phyloP scores from a whole-genome alignment of 768 basidiomycete genomes.

The Pisolithus microcarpus region DNA sequence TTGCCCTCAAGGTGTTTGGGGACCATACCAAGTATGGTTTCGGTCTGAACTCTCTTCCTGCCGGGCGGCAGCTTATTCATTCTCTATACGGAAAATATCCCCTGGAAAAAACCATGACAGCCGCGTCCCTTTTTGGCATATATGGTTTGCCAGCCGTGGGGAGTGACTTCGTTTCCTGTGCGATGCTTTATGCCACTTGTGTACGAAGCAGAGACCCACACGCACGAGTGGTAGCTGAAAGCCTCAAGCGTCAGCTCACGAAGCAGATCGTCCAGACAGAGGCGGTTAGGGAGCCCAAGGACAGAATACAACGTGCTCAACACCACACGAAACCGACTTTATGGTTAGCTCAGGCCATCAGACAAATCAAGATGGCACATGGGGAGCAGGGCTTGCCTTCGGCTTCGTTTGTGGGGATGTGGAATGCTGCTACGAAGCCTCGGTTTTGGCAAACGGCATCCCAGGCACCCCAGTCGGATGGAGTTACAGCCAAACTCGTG shows the following conservation, averaged over 20 bases:
- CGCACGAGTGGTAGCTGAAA: slow-evolving; percentile 33
- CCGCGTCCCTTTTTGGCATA: slow-evolving; percentile 46
- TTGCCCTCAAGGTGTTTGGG: slow-evolving; percentile 56
- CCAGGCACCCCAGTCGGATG: not conserved
- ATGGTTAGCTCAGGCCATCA: slow-evolving; percentile 33
- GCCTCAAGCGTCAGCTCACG: slow-evolving; percentile 37
- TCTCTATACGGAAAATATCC: slow-evolving; percentile 43
- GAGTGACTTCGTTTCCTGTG: slow-evolving; percentile 48
- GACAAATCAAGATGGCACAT: slow-evolving; percentile 29
- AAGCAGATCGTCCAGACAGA: slow-evolving; percentile 19
- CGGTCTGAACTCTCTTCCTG: slow-evolving; percentile 37
- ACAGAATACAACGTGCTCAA: slow-evolving; percentile 15
- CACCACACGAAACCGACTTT: slow-evolving; percentile 27
- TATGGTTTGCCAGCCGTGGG: slow-evolving; percentile 49
- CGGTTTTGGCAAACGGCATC: not conserved
- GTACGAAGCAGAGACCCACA: slow-evolving; percentile 37
- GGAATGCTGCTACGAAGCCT: not conserved
- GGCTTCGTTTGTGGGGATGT: not conserved
- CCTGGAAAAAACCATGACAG: slow-evolving; percentile 41
- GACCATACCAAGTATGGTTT: slow-evolving; percentile 58
- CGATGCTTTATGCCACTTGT: slow-evolving; percentile 53
- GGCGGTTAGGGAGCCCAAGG: slow-evolving; percentile 15
- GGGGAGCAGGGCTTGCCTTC: slow-evolving; percentile 15
- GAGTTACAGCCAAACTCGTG: too few species aligned
- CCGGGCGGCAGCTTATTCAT: slow-evolving; percentile 52